These are phyloP conservation scores for Haemoproteus tartakovskyi DNA, from an alignment of 169 alveolate species.

Conservation along the genomic window DNA sequence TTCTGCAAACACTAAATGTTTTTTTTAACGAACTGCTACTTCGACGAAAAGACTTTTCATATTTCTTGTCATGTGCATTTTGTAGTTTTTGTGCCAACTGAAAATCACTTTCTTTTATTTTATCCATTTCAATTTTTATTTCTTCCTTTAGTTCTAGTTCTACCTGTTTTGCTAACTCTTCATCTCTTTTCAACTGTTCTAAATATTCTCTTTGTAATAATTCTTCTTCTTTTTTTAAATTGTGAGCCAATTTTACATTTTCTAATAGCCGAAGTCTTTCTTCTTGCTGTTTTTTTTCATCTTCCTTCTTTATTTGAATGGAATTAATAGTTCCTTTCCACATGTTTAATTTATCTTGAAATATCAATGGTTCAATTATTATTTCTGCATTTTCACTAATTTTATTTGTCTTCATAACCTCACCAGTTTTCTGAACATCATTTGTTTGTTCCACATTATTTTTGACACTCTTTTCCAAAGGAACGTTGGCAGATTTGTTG, in stretches of 20 bases:
- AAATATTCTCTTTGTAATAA: neutral
- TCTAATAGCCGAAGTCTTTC: neutral
- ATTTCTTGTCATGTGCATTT: too few species aligned
- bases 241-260: constrained; percentile 7
- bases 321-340: constrained; percentile 16
- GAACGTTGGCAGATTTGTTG: too few species aligned
- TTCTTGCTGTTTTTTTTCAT: constrained; percentile 1
- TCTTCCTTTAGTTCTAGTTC: constrained; percentile 8
- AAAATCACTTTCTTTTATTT: constrained; percentile 7
- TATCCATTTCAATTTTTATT: neutral
- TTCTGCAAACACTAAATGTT: too few species aligned
- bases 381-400: neutral
- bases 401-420: neutral
- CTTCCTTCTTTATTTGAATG: constrained; percentile 2
- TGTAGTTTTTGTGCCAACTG: too few species aligned
- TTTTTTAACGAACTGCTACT: too few species aligned
- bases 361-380: neutral
- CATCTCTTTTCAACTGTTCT: constrained; percentile 12
- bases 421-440: too few species aligned
- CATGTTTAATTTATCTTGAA: constrained; percentile 6
- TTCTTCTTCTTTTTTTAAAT: constrained; percentile 6
- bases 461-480: too few species aligned
- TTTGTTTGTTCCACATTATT: too few species aligned
- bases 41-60: too few species aligned
- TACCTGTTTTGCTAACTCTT: constrained; percentile 9